Conservation (phyloP, 2,329 filamentous ascomycete species). For the Aspergillus udagawae region DNA sequence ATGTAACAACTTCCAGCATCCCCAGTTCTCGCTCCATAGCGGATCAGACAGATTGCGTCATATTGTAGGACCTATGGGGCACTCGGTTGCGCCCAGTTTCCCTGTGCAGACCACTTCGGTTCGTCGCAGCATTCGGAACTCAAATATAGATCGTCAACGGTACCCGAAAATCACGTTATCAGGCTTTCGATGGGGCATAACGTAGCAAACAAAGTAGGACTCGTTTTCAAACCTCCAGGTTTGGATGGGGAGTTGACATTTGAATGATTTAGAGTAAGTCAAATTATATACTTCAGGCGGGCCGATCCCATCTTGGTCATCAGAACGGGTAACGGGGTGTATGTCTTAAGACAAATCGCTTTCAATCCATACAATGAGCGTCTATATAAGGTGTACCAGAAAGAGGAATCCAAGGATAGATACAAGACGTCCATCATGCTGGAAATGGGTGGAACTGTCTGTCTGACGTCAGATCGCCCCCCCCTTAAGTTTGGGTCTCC, state of each 20-base stretch:
- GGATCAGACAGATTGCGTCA: background rate
- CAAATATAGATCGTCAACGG: background rate
- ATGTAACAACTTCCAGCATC: background rate
- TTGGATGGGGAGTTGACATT: background rate
- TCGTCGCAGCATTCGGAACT: background rate
- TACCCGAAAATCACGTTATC: too few species aligned
- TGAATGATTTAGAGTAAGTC: background rate
- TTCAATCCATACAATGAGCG: background rate
- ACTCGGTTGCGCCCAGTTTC: background rate
- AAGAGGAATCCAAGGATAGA: background rate
- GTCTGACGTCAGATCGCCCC: constrained; percentile 7
- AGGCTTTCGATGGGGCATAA: too few species aligned
- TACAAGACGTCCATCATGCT: background rate
- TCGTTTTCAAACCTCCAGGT: background rate
- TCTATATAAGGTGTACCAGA: background rate
- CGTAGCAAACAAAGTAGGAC: too few species aligned
- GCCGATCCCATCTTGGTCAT: background rate
- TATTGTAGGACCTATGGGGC: background rate
- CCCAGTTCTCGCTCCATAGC: background rate
- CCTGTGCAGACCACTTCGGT: background rate
- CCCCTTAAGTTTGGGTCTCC: background rate
- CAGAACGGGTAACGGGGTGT: too few species aligned
- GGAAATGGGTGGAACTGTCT: background rate
- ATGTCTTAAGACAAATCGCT: background rate
- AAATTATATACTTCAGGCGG: background rate